Evolutionary conservation across 176 grass and related monocot genomes (phyloP).

Genomic region (Echinochloa phyllopogon): DNA sequence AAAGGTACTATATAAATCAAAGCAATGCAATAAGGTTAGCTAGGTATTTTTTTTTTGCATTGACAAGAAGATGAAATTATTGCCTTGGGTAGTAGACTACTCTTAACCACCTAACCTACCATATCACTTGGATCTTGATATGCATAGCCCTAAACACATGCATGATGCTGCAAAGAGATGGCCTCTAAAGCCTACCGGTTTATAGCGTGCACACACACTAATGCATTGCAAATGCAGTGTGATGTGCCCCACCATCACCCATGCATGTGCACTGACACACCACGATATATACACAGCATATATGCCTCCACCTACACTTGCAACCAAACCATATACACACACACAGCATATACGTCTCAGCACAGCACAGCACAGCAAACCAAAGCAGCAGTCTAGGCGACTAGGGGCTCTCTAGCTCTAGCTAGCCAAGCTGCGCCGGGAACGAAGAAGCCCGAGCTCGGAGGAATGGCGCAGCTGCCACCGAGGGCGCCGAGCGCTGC

Average conservation of each 20-base stretch:
- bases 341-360: not conserved
- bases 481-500: constrained; percentile 67
- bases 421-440: not conserved
- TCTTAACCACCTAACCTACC: constrained; percentile 36
- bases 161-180: constrained; percentile 36
- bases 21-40: not conserved
- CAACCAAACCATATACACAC: constrained; percentile 28
- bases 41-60: not conserved
- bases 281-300: constrained; percentile 11
- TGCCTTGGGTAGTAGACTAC: constrained; percentile 5
- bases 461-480: constrained; percentile 72
- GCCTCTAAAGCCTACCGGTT: constrained; percentile 29
- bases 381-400: not conserved
- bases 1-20: not conserved
- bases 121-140: constrained; percentile 50
- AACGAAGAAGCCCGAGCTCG: not conserved
- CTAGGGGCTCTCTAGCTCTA: not conserved
- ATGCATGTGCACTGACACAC: constrained; percentile 44
- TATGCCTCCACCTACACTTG: constrained; percentile 26
- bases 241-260: constrained; percentile 33
- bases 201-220: constrained; percentile 14
- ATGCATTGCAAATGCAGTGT: constrained; percentile 17
- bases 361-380: not conserved
- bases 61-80: constrained; percentile 16
- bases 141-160: constrained; percentile 48